Base-by-base conservation (phyloP, 192 early-diverging fungal species). In the Podila verticillata region DNA sequence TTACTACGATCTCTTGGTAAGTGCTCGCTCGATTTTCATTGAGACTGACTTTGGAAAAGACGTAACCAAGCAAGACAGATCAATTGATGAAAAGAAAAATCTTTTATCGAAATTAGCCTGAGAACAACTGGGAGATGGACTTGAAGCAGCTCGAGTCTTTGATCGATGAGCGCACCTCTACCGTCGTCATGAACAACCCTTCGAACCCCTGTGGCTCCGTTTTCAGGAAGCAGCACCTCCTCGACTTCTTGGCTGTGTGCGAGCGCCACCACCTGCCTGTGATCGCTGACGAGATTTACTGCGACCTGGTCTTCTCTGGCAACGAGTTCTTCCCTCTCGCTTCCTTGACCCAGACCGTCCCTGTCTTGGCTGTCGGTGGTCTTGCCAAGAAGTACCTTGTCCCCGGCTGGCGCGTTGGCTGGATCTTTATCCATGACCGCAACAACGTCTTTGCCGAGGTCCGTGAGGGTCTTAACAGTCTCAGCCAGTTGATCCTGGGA, bases 151-250 rank as follows among this genome's bases (percentile, higher is more conserved):
- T 97, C 70, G 92, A 92, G 72, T 89, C 91, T 5, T 86, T 94
- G 66, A 93, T 97, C 60, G 93, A 97, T 72, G 86, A 88, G 0
- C 90, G 93, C 44, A 97, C 96, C 6, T 88, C 89, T 1, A 91
- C 89, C 26, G 91, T 96, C 48, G 70, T 96, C 44, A 91, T 96
- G 84, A 96, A 96, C 87, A 97, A 95, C 83, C 95, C 96, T 34
- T 95, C 93, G 48, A 97, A 97, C 81, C 96, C 96, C 2, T 97
- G 96, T 68, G 96, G 96, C 5, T 96, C 95, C 32, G 93, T 94
- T 48, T 97, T 92, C 72, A 85, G 90, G 39, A 84, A 88, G 30
- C 72, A 87, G 28, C 95, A 96, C 61, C 84, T 97, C 44, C 70
- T 87, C 24, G 92, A 87, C 35, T 92, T 95, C 51, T 75, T 96